Base-by-base conservation (phyloP, 495 filamentous ascomycete species). In the Annulohypoxylon moriforme region DNA sequence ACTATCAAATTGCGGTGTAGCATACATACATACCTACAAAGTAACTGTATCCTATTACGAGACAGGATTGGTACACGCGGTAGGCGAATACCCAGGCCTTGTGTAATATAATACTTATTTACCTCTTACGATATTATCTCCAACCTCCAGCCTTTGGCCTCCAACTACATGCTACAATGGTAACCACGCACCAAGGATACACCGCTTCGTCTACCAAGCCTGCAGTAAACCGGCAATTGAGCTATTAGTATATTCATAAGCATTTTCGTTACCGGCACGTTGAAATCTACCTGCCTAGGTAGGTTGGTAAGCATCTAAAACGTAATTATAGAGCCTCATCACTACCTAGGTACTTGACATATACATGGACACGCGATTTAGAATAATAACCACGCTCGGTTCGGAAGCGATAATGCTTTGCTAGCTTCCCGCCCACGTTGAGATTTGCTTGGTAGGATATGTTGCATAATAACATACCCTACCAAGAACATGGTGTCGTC, bases 1-100 rank as follows among this genome's bases (percentile, higher is more conserved):
- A 16, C 31, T 25, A 38, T 34, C 31, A 62, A 62, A 16, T 62
- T 62, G 60, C 60, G 60, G 60, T 62, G 60, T 60, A 31, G 31
- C 16, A 18, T 52, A 52, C 22, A 22, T 52, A 13, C 44, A 1
- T 52, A 52, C 22, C 47, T 52, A 13, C 44, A 1, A 49, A 6
- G 11, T 22, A 57, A 11, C 27, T 38, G 10, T 33, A 38, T 38
- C 13, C 34, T 38, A 38, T 38, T 38, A 38, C 34, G 34, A 38
- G 0, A 38, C 10, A 38, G 13, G 34, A 38, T 38, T 3, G 34
- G 13, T 38, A 38, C 34, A 38, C 2, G 34, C 7, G 34, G 34
- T 38, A 38, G 34, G 10, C 13, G 34, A 38, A 38, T n/a, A 7
- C 16, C 14, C 11, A 38, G 3, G 11, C 34, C 10, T 7, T 0